Conservation (phyloP, 2,329 filamentous ascomycete genomes). For the Colletotrichum eremochloae region DNA sequence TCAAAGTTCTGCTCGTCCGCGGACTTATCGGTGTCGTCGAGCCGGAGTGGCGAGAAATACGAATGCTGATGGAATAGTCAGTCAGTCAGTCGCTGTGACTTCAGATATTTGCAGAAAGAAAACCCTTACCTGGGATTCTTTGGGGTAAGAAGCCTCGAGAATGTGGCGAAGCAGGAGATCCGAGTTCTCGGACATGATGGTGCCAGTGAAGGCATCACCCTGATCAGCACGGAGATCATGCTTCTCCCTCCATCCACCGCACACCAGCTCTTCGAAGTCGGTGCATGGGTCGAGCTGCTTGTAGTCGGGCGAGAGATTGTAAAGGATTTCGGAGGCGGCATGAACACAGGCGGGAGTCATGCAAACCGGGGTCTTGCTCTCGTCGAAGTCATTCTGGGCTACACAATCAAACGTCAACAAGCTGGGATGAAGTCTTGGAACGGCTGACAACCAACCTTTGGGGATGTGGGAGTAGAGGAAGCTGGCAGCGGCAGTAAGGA, state of each 20-base stretch:
- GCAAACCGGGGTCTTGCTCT: slow-evolving; percentile 42
- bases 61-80: slow-evolving; percentile 57
- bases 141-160: slow-evolving; percentile 69
- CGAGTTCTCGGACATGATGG: slow-evolving; percentile 72
- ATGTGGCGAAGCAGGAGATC: slow-evolving; percentile 72
- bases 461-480: slow-evolving; percentile 23
- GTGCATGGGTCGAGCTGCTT: slow-evolving; percentile 74
- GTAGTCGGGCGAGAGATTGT: slow-evolving; percentile 59
- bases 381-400: slow-evolving; percentile 15
- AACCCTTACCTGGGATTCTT: slow-evolving; percentile 51
- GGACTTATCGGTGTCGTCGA: slow-evolving; percentile 53
- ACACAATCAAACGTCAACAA: not conserved
- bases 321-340: slow-evolving; percentile 49
- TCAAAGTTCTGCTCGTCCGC: slow-evolving; percentile 73
- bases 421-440: fast-evolving
- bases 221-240: slow-evolving; percentile 77
- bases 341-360: slow-evolving; percentile 49
- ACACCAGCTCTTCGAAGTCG: slow-evolving; percentile 77
- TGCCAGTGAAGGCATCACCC: slow-evolving; percentile 70
- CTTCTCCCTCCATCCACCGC: slow-evolving; percentile 74
- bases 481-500: slow-evolving; percentile 29
- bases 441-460: slow-evolving; percentile 5
- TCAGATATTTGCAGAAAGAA: slow-evolving; percentile 36
- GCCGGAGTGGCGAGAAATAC: slow-evolving; percentile 59
- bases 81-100: slow-evolving; percentile 30